Evolutionary conservation across 2,329 filamentous ascomycete species (phyloP).

Genomic region (Aspergillus aculeatus): DNA sequence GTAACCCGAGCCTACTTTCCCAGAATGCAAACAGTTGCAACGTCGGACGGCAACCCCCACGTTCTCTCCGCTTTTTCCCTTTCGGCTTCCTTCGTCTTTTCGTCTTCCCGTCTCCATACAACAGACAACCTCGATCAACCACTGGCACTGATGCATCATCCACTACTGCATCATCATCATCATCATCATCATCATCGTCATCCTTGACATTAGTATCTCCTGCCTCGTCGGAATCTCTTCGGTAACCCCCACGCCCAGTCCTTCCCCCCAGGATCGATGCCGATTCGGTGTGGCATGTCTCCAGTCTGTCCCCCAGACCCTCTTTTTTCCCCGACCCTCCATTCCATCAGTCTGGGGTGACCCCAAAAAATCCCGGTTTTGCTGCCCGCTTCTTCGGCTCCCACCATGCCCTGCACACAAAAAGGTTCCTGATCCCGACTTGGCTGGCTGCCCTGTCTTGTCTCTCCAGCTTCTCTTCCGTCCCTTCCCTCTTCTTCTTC

Average conservation of each 20-base stretch:
- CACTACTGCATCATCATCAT: neutral
- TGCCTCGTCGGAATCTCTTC: neutral
- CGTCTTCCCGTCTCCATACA: neutral
- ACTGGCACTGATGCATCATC: neutral
- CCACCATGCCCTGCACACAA: conserved; percentile 14
- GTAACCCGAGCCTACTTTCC: too few relatives aligned
- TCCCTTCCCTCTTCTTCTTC: neutral
- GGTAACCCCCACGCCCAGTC: conserved; percentile 9
- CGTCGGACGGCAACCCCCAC: neutral
- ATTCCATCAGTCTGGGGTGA: neutral
- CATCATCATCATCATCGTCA: neutral
- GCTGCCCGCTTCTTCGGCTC: conserved; percentile 5
- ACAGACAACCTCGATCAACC: too few relatives aligned
- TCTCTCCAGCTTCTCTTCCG: neutral
- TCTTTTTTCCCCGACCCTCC: conserved; percentile 1
- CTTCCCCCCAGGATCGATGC: conserved; percentile 7
- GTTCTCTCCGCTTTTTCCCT: conserved; percentile 1
- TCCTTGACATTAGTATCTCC: too few relatives aligned
- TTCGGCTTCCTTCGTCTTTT: conserved; percentile 2
- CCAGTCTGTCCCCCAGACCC: conserved; percentile 4
- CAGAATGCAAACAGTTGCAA: neutral
- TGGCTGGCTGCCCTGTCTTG: neutral
- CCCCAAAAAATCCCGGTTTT: conserved; percentile 3
- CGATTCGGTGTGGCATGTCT: conserved; percentile 2
- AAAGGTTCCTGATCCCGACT: conserved; percentile 10